These are phyloP conservation scores for Phytopythium helicoides DNA, from an alignment of 352 stramenopile species.

Conservation along the genomic window DNA sequence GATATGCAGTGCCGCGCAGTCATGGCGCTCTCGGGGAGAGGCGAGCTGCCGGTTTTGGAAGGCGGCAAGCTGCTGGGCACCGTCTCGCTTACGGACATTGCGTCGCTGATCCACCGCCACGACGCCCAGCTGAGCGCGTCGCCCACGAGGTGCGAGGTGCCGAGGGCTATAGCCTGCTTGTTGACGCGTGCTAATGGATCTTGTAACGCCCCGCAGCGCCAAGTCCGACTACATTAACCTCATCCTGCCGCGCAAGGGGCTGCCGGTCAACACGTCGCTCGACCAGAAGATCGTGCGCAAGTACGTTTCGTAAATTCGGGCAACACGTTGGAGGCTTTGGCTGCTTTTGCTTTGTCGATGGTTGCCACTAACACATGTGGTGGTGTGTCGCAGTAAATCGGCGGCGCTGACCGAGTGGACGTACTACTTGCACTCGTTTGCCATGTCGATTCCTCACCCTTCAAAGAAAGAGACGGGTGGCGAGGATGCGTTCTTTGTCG, in stretches of 20 bases:
- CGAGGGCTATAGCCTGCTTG: conserved; percentile 5
- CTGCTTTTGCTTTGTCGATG: not conserved
- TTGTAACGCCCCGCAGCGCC: conserved; percentile 55
- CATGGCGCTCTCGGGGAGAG: conserved; percentile 68
- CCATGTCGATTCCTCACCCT: conserved; percentile 76
- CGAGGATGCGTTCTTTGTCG: conserved; percentile 95
- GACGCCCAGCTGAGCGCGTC: conserved; percentile 47
- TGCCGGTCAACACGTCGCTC: conserved; percentile 71
- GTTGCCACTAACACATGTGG: too few species aligned
- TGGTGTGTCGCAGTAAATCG: conserved; percentile 26
- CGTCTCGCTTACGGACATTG: conserved; percentile 79
- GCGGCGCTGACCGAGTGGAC: conserved; percentile 36
- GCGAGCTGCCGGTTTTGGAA: conserved; percentile 65
- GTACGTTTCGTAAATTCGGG: conserved; percentile 20
- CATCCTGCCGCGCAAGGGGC: conserved; percentile 75
- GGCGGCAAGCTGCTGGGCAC: conserved; percentile 70
- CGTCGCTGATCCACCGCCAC: conserved; percentile 63
- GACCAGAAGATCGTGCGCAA: conserved; percentile 34
- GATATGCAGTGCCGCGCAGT: conserved; percentile 62
- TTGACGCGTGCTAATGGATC: not conserved
- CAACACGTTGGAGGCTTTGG: not conserved
- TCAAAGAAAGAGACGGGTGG: conserved; percentile 69
- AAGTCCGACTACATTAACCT: conserved; percentile 91
- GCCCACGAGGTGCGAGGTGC: conserved; percentile 38
- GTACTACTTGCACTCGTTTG: conserved; percentile 70